phyloP scores from a whole-genome alignment of 106 monocot species.

The Triglochin maritima region DNA sequence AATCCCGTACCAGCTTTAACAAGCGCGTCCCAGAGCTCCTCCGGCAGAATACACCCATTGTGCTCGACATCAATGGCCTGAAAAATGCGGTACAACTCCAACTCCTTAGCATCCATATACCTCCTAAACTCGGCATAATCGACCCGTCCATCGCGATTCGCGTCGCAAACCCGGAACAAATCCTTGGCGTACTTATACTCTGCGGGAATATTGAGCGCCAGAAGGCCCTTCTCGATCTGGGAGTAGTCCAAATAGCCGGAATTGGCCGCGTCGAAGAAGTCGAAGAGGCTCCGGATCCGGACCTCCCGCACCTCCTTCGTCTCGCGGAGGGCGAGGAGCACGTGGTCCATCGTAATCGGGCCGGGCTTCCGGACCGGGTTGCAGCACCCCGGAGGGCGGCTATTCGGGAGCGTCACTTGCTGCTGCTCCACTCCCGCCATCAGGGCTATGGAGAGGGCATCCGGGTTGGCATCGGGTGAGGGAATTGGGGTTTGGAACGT shows the following conservation, averaged over 20 bases:
- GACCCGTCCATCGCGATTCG: slow-evolving; percentile 58
- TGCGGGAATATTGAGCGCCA: slow-evolving; percentile 49
- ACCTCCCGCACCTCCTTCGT: slow-evolving; percentile 64
- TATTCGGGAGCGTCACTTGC: too few relatives aligned
- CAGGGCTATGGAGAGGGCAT: too few relatives aligned
- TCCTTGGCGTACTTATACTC: slow-evolving; percentile 91
- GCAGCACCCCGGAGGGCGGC: neutral
- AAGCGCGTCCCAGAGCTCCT: slow-evolving; percentile 90
- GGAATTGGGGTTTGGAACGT: too few relatives aligned
- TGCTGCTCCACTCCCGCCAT: too few relatives aligned
- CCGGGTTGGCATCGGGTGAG: too few relatives aligned
- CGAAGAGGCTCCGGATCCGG: slow-evolving; percentile 70
- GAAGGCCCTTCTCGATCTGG: slow-evolving; percentile 61
- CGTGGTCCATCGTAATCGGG: slow-evolving; percentile 65
- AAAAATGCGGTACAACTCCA: slow-evolving; percentile 81
- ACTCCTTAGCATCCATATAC: slow-evolving; percentile 85
- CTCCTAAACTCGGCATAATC: slow-evolving; percentile 54
- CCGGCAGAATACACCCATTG: slow-evolving; percentile 81
- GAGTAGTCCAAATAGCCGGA: slow-evolving; percentile 51
- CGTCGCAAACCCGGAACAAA: slow-evolving; percentile 66
- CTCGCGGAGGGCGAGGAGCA: slow-evolving; percentile 68
- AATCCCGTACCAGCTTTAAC: slow-evolving; percentile 61
- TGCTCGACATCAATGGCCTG: slow-evolving; percentile 92
- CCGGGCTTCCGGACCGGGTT: slow-evolving; percentile 20
- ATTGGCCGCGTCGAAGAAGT: slow-evolving; percentile 47